Base-by-base conservation (phyloP, 2,329 filamentous ascomycete species). In the Colletotrichum orbiculare region DNA sequence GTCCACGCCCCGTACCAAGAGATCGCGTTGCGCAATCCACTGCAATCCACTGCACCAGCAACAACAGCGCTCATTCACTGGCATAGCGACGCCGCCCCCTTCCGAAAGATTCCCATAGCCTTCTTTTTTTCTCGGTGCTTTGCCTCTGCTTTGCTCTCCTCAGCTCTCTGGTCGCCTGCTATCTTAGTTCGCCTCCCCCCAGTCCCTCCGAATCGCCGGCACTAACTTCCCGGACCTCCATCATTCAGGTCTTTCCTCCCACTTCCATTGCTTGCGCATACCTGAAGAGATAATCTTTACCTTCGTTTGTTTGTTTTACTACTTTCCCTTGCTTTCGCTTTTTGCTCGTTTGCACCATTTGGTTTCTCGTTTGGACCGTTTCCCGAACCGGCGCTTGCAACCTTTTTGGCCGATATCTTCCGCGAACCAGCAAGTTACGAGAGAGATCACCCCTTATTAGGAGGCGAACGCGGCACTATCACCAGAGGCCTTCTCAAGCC, bases 1-100 rank as follows among this genome's bases (percentile, higher is more conserved):
- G 53, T 47, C 59, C 63, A 63, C 59, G 52, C 62, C 62, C 63
- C 58, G 63, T 66, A 66, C 63, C 59, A 66, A 66, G 61, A 61
- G 58, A 57, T 57, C 42, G 63, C 57, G 58, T 66, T 66, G 63
- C 63, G 63, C 63, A 66, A 66, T 66, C 59, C 53, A 62, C 58
- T 60, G 52, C 13, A 15, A 15, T 60, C 43, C 37, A 54, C 38
- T 49, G 25, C 25, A 25, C 25, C 25, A 25, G 25, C 25, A 25
- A 25, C 25, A 25, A 25, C 25, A 25, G 25, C 56, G 43, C 50
- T 6, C 50, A 15, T 35, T 39, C 35, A 49, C 38, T 54, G 46
- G 38, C 54, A 45, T 34, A 38, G 37, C 49, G 41, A 56, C 52
- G 34, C 38, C 53, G 50, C 34, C 58, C 58, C 58, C 25, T 25